These are phyloP conservation scores for Lippia alba DNA, from an alignment of 305 asterid genomes.

Conservation along the genomic window DNA sequence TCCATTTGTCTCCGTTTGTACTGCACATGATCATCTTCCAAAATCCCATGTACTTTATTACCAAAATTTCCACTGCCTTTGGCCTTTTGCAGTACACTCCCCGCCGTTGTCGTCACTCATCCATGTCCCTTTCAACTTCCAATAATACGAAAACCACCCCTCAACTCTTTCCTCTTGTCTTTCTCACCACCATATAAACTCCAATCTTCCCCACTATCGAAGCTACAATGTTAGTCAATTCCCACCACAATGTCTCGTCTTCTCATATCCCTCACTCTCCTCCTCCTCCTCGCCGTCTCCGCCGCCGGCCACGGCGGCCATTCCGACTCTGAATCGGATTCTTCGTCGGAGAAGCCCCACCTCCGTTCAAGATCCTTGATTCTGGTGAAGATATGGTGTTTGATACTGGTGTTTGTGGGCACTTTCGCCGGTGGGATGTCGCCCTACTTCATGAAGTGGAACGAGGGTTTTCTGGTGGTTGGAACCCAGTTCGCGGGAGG, in stretches of 20 bases:
- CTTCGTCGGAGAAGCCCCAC: constrained; percentile 53
- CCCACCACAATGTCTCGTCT: constrained; percentile 49
- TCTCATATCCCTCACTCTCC: constrained; percentile 40
- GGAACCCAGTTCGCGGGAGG: constrained; percentile 98
- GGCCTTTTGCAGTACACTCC: constrained; percentile 30
- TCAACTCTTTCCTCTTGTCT: background rate
- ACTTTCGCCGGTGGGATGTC: constrained; percentile 86
- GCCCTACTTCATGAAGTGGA: constrained; percentile 87
- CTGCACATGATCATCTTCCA: background rate
- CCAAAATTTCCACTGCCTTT: background rate
- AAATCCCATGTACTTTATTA: constrained; percentile 14
- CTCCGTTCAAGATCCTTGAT: constrained; percentile 67
- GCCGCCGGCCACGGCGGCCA: constrained; percentile 70
- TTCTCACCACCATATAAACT: constrained; percentile 2
- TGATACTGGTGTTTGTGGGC: constrained; percentile 68
- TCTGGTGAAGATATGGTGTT: constrained; percentile 78
- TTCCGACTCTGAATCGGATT: constrained; percentile 42
- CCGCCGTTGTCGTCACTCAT: background rate
- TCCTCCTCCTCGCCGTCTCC: constrained; percentile 50
- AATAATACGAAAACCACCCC: constrained; percentile 18
- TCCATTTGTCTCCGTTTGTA: background rate
- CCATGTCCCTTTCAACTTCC: background rate
- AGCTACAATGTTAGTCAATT: constrained; percentile 3
- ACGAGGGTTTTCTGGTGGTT: constrained; percentile 72
- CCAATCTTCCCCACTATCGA: background rate